Base-by-base conservation (phyloP, 2,329 filamentous ascomycete genomes). In the Diaporthe sp. region DNA sequence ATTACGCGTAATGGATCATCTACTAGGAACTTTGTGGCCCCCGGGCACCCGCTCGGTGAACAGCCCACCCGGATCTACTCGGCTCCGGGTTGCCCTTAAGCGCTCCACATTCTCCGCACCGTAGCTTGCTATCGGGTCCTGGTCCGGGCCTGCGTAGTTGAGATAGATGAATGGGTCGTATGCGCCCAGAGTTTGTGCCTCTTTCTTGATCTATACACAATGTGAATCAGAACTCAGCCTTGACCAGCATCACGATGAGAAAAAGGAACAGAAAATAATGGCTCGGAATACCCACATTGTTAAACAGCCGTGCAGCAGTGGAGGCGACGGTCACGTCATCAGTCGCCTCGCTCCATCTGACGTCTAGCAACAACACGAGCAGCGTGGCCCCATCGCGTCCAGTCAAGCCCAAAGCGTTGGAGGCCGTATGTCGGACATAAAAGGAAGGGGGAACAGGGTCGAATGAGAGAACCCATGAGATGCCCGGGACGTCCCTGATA, bases 141-240 rank as follows among this genome's bases (percentile, higher is more conserved):
- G 76, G 57, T 67, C 75, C 17, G 59, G 53, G 2, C 37, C 76
- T 46, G 76, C 74, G 42, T 75, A 77, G n/a, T 77, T 77, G 9
- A 77, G 74, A 53, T 77, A 77, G 19, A 71, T 42, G 34, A 31
- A 57, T 3, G 53, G 53, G 15, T 57, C 53, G 12, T 57, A 22
- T 19, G 53, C 28, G 15, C 53, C 53, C 1, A 57, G 13, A 28
- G 25, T 7, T 19, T 57, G 53, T 57, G 53, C 53, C 28, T 57
- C 53, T 6, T 57, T 19, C 13, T 17, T 17, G 13, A 57, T 31
- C n/a, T 55, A 3, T 57, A 10, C 15, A 57, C 15, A 1, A 1
- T 2, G 8, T 25, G 2, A 31, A n/a, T 31, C 28, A 9, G 28
- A 31, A 31, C 10, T 4, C 13, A 31, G 53, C 15, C 4, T 57